Evolutionary conservation across 176 grass and related monocot species (phyloP).

Genomic region (Carex pumila): DNA sequence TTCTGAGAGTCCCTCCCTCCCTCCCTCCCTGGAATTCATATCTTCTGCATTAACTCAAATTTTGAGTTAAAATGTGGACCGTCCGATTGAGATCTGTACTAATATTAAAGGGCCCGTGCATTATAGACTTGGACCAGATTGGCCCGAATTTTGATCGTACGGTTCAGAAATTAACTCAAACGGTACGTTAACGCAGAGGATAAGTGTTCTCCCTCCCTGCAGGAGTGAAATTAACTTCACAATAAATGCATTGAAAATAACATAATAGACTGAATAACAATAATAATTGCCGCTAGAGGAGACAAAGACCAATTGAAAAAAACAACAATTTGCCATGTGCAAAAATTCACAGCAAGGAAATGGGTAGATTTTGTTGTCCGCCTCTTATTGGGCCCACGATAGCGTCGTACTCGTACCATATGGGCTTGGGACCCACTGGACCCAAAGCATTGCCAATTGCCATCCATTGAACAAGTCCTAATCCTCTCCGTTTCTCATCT

Average conservation of each 20-base stretch:
- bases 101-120: too few species aligned
- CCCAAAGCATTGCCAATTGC: background rate
- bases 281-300: background rate
- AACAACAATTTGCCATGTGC: conserved; percentile 4
- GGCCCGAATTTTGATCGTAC: too few species aligned
- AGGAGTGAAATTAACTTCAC: background rate
- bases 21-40: background rate
- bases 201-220: background rate
- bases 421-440: background rate
- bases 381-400: background rate
- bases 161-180: too few species aligned
- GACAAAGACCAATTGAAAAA: background rate
- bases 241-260: background rate
- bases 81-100: too few species aligned
- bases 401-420: background rate
- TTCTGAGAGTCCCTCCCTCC: background rate
- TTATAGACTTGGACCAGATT: too few species aligned
- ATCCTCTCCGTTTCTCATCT: background rate
- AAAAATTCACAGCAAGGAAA: background rate
- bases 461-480: too few species aligned
- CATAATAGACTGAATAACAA: background rate
- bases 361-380: background rate
- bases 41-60: too few species aligned
- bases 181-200: too few species aligned
- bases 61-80: too few species aligned